Conservation (phyloP, 257 asterid genomes). For the Dorcoceras hygrometricum region DNA sequence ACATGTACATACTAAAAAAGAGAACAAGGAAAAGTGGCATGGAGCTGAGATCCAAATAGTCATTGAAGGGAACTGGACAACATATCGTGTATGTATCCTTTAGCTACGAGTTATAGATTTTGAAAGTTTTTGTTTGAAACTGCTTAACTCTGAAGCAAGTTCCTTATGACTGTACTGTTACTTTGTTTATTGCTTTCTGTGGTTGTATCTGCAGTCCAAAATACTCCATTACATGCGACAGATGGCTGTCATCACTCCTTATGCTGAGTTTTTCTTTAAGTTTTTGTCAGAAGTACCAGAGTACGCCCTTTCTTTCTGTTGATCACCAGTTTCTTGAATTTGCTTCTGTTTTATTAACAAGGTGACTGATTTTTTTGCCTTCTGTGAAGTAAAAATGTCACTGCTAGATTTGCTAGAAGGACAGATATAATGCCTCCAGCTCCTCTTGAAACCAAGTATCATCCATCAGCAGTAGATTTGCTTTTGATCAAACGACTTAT, state of each 20-base stretch:
- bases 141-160: neutral
- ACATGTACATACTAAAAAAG: conserved; percentile 71
- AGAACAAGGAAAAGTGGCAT: conserved; percentile 65
- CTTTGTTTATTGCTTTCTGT: conserved; percentile 18
- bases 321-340: conserved; percentile 16
- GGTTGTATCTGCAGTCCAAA: conserved; percentile 63
- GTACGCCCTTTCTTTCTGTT: conserved; percentile 42
- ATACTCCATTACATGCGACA: conserved; percentile 93
- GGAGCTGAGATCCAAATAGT: conserved; percentile 94
- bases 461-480: conserved; percentile 95
- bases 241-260: conserved; percentile 95
- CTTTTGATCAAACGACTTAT: conserved; percentile 86
- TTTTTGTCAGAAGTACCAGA: conserved; percentile 79
- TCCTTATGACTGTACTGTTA: conserved; percentile 15
- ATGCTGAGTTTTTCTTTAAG: conserved; percentile 83
- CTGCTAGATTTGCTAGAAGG: conserved; percentile 68
- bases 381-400: conserved; percentile 61
- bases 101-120: too few relatives aligned
- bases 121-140: neutral
- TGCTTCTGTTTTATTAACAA: conserved; percentile 15
- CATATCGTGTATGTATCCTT: conserved; percentile 65
- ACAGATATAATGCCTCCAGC: conserved; percentile 90
- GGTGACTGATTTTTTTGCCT: conserved; percentile 18
- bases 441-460: conserved; percentile 87
- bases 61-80: conserved; percentile 93